Evolutionary conservation across 1,284 basidiomycete species (phyloP), one percentile per base, ranked within the genome.

Genomic region (Dichomitus squalens): DNA sequence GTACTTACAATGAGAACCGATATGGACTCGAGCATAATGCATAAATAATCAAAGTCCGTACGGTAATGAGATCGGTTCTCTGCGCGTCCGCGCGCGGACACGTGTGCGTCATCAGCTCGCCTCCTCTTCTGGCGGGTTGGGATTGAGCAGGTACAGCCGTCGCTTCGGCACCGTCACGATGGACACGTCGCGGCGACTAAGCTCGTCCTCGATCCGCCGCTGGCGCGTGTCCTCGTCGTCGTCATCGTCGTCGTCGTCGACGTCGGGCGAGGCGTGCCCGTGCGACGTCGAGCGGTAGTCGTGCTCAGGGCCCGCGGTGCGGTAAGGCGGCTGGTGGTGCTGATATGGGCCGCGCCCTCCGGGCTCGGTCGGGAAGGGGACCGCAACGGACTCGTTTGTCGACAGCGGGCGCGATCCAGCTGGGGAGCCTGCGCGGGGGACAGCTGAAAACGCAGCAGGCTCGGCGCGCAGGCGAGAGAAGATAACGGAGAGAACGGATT

Each of bases 81-180:
- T 31, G 29, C 54, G 29, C 55, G 52, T 38, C 46, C 12, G 20
- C 48, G 25, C 21, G 41, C 38, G 23, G 25, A 39, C 50, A 31
- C 50, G 1, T 43, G 16, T 7, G 14, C 21, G 23, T 14, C 21
- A 67, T 64, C 46, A 61, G 41, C 51, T 53, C 43, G 39, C 49
- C 38, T 53, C 49, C 21, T 58, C 55, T 40, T 65, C 61, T 40
- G 61, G 61, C 34, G 62, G 62, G 41, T 76, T 78, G 4, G 88
- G 88, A 69, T 92, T 92, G 52, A 83, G 79, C 49, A 92, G 80
- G 78, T 83, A 85, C 55, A 92, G 73, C 66, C 82, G 84, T 62
- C 88, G 86, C 68, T 82, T 86, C 27, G 90, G 90, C 35, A 91
- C 84, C 14, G 90, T 92, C 60, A 92, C 82, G 66, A 92, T 90